Evolutionary conservation across 768 basidiomycete species (phyloP), one percentile per base, ranked within the genome.

Genomic region (Termitomyces sp.): DNA sequence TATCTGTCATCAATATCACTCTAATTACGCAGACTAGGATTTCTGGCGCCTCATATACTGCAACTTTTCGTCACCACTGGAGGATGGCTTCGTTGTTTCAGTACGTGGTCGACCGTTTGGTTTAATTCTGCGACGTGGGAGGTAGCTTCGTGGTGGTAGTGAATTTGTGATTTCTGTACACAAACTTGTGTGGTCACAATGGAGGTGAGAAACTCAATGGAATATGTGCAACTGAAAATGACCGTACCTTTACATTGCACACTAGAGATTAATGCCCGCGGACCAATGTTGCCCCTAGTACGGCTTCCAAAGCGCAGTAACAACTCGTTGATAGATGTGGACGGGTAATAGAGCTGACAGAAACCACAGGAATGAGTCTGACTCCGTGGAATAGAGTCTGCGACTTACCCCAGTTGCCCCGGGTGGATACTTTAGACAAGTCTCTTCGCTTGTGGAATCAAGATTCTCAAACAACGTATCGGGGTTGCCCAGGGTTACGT

Each of bases 261-360:
- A 4, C n/a, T 45, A 47, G 30, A 7, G 19, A 47, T 32, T 1
- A 14, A 25, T 17, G 21, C 9, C 35, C 19, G 37, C 6, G n/a
- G 23, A 37, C 37, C 35, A 35, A 17, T 10, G 2, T 51, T 32
- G 8, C 25, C 12, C n/a, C n/a, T n/a, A n/a, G 17, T 34, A 54
- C 17, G 2, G 19, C 55, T 52, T 44, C 59, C 63, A 5, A 51
- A 34, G 28, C 57, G 48, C 42, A 64, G 56, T 39, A 61, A 47
- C 32, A 55, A 49, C 9, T 60, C 50, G 43, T 63, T 61, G 43
- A 62, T 64, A 27, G 11, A 11, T 27, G 53, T 51, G 40, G 57
- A 62, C 44, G 61, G 63, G 37, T 63, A 59, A 43, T 60, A 61
- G 23, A 49, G 42, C 61, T 64, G n/a, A 10, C 14, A 37, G 32